A percentile compares a stretch with the other conserved stretches of the same genome.
Evolutionary conservation across 164 flowering plant genomes (phyloP).

Genomic region (Paratinospora sagittata): DNA sequence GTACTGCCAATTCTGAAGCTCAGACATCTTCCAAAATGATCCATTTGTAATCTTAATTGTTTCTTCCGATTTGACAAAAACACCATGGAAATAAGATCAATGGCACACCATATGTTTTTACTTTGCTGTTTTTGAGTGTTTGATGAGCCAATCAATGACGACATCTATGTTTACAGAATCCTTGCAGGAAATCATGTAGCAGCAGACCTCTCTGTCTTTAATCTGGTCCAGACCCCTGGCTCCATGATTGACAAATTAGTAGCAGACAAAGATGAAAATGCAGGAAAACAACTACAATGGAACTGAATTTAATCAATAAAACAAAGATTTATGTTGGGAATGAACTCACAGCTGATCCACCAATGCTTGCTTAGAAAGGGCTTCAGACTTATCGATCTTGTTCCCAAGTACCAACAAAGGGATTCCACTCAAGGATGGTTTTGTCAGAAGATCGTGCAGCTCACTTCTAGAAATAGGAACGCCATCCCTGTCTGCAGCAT

Average conservation of each 20-base stretch:
- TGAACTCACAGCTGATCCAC: conserved; percentile 84
- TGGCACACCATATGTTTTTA: conserved; percentile 18
- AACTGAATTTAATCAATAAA: not conserved
- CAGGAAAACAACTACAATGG: not conserved
- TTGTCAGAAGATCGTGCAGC: conserved; percentile 68
- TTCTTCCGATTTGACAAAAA: not conserved
- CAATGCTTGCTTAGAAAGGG: conserved; percentile 75
- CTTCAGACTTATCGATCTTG: conserved; percentile 91
- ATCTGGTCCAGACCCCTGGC: conserved; percentile 61
- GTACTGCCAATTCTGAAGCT: not conserved
- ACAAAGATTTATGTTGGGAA: not conserved
- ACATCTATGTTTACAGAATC: conserved; percentile 67
- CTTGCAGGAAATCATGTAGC: conserved; percentile 92
- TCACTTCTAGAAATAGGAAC: conserved; percentile 74
- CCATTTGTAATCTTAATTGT: not conserved
- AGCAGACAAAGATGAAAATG: not conserved
- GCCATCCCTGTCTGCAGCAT: conserved; percentile 91
- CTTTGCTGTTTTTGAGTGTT: conserved; percentile 68
- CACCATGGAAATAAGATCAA: not conserved
- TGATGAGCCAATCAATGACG: conserved; percentile 84
- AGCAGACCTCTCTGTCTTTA: conserved; percentile 70
- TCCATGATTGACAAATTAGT: not conserved
- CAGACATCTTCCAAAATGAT: not conserved
- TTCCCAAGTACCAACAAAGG: conserved; percentile 83
- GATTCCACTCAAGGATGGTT: conserved; percentile 67